Conservation (phyloP, 306 rosid genomes). For the Lathyrus aphaca region DNA sequence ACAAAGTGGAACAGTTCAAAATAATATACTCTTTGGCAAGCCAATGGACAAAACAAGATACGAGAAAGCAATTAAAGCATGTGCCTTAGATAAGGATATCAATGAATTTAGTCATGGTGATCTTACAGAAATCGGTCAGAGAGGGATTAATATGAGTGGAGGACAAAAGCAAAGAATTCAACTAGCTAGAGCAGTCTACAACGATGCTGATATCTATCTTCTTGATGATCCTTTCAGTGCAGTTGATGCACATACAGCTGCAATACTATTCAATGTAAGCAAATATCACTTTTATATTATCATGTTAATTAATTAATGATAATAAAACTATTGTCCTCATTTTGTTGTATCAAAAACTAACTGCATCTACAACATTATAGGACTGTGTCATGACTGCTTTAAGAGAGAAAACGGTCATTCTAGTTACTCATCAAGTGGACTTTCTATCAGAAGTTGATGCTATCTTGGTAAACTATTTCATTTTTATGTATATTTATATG, state of each 20-base stretch:
- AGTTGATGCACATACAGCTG: conserved; percentile 81
- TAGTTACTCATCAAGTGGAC: conserved; percentile 91
- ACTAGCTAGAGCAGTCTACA: conserved; percentile 80
- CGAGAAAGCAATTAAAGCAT: conserved; percentile 61
- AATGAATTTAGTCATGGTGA: conserved; percentile 70
- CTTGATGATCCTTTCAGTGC: conserved; percentile 89
- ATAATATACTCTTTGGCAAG: conserved; percentile 75
- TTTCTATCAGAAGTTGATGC: conserved; percentile 68
- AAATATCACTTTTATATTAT: neutral
- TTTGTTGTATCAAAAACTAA: conserved; percentile 30
- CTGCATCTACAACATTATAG: conserved; percentile 45
- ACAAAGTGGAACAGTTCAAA: conserved; percentile 81
- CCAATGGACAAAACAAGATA: conserved; percentile 64
- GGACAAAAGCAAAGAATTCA: conserved; percentile 92
- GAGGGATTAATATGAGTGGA: conserved; percentile 92
- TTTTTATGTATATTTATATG: neutral
- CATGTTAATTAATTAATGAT: neutral
- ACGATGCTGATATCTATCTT: conserved; percentile 76
- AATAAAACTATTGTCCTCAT: neutral
- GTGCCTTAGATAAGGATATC: conserved; percentile 74
- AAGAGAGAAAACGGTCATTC: conserved; percentile 64
- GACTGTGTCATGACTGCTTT: conserved; percentile 74
- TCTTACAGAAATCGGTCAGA: conserved; percentile 84
- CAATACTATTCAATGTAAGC: conserved; percentile 66
- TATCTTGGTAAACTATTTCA: conserved; percentile 54